These are phyloP conservation scores for Aureobasidium uvarum DNA, from an alignment of 2,329 filamentous ascomycete species.

Conservation along the genomic window DNA sequence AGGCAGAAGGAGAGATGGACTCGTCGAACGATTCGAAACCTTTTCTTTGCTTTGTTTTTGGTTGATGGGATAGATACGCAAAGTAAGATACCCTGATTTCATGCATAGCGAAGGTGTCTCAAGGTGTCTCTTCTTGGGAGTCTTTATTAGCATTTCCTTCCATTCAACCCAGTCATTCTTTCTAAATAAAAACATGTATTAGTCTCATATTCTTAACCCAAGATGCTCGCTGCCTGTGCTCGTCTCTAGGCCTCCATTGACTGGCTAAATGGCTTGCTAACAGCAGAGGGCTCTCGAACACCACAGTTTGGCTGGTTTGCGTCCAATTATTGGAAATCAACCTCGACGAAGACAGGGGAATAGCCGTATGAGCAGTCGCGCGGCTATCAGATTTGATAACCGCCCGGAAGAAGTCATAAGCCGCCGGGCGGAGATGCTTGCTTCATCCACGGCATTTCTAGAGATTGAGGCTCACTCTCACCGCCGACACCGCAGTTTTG, in stretches of 20 bases:
- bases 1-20: not conserved
- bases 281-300: too few species aligned
- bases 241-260: not conserved
- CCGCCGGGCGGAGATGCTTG: slow-evolving; percentile 19
- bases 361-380: slow-evolving; percentile 15
- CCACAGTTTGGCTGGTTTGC: not conserved
- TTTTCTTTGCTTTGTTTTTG: not conserved
- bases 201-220: slow-evolving; percentile 4
- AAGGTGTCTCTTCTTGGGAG: not conserved
- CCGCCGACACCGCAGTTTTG: slow-evolving; percentile 17
- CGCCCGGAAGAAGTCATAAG: slow-evolving; percentile 23
- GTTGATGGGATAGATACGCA: not conserved
- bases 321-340: not conserved
- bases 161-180: not conserved
- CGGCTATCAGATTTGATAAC: slow-evolving; percentile 18
- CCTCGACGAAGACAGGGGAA: not conserved
- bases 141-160: not conserved
- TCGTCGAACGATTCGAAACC: slow-evolving; percentile 28
- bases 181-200: not conserved
- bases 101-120: slow-evolving; percentile 24
- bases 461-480: not conserved
- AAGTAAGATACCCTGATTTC: slow-evolving; percentile 19
- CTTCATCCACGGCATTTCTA: not conserved
- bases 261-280: not conserved
- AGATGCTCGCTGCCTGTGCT: not conserved